phyloP scores from a whole-genome alignment of 257 asterid genomes.

The Solanum rostratum region DNA sequence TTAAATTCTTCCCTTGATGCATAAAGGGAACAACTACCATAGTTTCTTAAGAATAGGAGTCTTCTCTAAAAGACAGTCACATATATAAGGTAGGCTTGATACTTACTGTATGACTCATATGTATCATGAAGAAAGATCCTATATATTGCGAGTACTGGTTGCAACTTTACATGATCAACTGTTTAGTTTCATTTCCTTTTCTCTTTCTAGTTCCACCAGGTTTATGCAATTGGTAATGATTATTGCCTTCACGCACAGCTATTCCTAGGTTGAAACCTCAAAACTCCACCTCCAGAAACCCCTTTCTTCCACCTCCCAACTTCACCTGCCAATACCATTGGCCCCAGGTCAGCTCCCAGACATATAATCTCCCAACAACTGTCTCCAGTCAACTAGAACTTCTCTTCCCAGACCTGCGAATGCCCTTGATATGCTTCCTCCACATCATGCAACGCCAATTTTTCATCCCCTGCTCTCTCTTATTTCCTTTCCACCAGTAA shows the following conservation, averaged over 20 bases:
- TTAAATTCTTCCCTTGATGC: neutral
- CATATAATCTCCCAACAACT: neutral
- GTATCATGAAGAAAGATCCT: neutral
- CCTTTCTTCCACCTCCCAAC: neutral
- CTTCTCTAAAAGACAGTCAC: neutral
- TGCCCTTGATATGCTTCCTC: neutral
- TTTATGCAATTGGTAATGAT: neutral
- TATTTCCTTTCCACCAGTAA: neutral
- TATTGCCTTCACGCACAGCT: neutral
- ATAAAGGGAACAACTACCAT: neutral
- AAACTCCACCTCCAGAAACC: neutral
- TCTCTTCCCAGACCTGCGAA: neutral
- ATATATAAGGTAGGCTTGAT: neutral
- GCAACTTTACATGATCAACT: neutral
- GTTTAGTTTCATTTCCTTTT: neutral
- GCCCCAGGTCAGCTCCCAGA: neutral
- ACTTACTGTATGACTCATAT: neutral
- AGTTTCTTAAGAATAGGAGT: neutral
- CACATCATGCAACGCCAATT: neutral
- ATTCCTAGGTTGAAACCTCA: neutral
- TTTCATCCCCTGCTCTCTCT: neutral
- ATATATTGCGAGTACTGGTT: neutral
- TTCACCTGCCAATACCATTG: neutral
- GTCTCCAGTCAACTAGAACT: neutral
- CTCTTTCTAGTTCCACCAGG: neutral